Conservation (phyloP, 2,329 filamentous ascomycete genomes). For the Hymenoscyphus fraxineus region DNA sequence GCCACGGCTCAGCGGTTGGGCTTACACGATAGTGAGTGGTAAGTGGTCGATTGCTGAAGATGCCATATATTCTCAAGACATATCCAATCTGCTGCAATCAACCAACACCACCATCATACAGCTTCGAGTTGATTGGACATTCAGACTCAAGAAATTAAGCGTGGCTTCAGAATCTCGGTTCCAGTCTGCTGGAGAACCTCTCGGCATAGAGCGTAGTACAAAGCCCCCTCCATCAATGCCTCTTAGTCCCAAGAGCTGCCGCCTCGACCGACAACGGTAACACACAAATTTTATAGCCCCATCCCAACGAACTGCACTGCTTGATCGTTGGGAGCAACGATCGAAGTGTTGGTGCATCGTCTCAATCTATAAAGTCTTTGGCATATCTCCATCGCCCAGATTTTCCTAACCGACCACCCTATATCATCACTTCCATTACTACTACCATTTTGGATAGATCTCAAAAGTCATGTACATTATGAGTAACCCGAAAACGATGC, state of each 20-base stretch:
- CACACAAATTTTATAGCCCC: background rate
- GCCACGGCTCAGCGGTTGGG: background rate
- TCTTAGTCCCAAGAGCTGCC: background rate
- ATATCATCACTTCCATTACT: background rate
- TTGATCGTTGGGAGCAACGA: slow-evolving; percentile 5
- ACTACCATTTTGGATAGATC: background rate
- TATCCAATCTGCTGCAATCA: background rate
- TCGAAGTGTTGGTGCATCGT: background rate
- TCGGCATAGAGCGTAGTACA: slow-evolving; percentile 3
- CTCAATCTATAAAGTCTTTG: slow-evolving; percentile 4
- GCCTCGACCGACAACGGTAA: background rate
- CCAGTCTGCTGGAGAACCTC: slow-evolving; percentile 6
- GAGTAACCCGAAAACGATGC: background rate
- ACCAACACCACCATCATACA: background rate
- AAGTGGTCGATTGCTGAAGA: slow-evolving; percentile 3
- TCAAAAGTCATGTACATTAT: background rate
- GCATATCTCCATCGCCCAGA: background rate
- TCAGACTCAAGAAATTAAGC: background rate
- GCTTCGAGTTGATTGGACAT: background rate
- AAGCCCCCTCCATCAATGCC: slow-evolving; percentile 3
- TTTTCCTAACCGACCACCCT: background rate
- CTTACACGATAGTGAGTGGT: background rate
- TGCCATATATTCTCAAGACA: background rate
- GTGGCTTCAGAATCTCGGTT: slow-evolving; percentile 4
- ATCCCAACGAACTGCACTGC: background rate